Conservation (phyloP, 805 yeast species). For the Schwanniomyces polymorphus region DNA sequence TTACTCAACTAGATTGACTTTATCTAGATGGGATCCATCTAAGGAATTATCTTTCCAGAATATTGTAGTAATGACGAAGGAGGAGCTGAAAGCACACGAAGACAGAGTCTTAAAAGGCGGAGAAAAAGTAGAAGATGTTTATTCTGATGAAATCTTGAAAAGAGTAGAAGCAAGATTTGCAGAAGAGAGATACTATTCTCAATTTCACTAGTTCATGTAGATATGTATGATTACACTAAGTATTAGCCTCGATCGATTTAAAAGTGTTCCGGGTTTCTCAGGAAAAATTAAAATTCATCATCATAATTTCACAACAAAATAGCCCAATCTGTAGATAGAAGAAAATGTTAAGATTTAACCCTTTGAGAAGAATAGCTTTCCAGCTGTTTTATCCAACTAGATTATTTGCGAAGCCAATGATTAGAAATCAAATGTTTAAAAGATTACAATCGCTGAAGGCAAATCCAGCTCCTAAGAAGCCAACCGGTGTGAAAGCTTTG, state of each 20-base stretch:
- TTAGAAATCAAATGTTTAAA: constrained; percentile 4
- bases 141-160: constrained; percentile 56
- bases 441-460: constrained; percentile 18
- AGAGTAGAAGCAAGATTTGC: constrained; percentile 61
- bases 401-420: not conserved
- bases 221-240: not conserved
- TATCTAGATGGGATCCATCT: constrained; percentile 81
- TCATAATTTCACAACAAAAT: not conserved
- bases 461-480: constrained; percentile 21
- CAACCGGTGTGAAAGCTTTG: constrained; percentile 58
- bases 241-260: not conserved
- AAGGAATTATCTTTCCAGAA: constrained; percentile 70
- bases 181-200: constrained; percentile 73
- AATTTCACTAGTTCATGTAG: constrained; percentile 38
- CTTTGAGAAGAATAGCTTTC: constrained; percentile 8
- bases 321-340: not conserved
- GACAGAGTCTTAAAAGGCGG: constrained; percentile 68
- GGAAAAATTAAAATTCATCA: not conserved
- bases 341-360: constrained; percentile 10
- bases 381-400: not conserved
- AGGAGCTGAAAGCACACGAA: constrained; percentile 83
- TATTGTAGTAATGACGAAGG: constrained; percentile 83
- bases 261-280: not conserved
- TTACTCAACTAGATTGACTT: constrained; percentile 72
- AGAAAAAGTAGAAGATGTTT: constrained; percentile 62